A percentile compares a stretch with the other conserved stretches of the same genome.
These are phyloP conservation scores for Suillus spraguei DNA, from an alignment of 768 basidiomycete genomes.

Conservation along the genomic window DNA sequence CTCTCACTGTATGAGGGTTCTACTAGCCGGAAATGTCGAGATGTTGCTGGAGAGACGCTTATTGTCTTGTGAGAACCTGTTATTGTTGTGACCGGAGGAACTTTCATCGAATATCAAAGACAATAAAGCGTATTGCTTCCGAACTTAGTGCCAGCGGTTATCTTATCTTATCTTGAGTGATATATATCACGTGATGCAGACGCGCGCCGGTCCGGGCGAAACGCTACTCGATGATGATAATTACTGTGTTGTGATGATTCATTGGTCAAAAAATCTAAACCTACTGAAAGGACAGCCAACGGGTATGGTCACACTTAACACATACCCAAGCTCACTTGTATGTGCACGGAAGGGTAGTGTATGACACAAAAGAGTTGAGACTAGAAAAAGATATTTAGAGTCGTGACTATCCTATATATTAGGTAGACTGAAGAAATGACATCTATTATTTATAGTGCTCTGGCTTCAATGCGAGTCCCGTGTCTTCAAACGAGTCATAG, in stretches of 20 bases:
- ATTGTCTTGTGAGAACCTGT: conserved; percentile 21
- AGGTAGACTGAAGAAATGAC: too few relatives aligned
- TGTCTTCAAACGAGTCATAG: neutral
- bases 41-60: conserved; percentile 7
- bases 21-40: neutral
- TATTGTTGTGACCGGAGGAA: conserved; percentile 23
- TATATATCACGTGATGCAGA: conserved; percentile 5
- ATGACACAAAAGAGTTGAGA: neutral
- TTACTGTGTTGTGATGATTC: neutral
- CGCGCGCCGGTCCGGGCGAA: neutral
- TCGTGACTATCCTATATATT: too few relatives aligned
- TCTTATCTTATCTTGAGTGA: conserved; percentile 1
- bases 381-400: neutral
- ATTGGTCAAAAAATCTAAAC: neutral
- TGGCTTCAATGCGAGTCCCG: neutral
- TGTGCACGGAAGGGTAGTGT: too few relatives aligned
- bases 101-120: neutral
- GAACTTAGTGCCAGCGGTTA: neutral
- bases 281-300: neutral
- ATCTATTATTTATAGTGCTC: too few relatives aligned
- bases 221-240: too few relatives aligned
- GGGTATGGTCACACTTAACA: neutral
- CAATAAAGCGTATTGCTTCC: conserved; percentile 8
- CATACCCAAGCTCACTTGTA: neutral
- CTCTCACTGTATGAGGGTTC: neutral